Evolutionary conservation across 352 stramenopile species (phyloP).

Genomic region (Pythium volutum): DNA sequence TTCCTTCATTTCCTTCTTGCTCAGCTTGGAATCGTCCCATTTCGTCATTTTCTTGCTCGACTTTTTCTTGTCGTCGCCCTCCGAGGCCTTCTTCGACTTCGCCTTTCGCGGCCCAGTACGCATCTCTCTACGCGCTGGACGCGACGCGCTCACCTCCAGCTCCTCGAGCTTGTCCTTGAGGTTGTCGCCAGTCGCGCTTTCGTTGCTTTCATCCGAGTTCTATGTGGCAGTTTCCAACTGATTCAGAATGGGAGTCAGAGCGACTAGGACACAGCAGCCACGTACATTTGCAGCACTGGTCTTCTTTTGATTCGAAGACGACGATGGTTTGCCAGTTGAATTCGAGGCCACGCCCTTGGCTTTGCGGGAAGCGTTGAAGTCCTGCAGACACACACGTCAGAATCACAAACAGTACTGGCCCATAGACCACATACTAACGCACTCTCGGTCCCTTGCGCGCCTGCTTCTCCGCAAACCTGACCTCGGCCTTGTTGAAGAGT

Average conservation of each 20-base stretch:
- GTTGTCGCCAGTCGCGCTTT: constrained; percentile 46
- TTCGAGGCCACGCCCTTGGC: constrained; percentile 51
- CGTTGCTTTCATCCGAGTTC: constrained; percentile 63
- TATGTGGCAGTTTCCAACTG: not conserved
- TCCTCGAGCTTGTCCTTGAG: constrained; percentile 54
- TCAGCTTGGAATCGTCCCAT: constrained; percentile 84
- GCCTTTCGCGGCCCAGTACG: constrained; percentile 62
- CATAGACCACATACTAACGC: constrained; percentile 6
- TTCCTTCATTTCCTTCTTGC: constrained; percentile 74
- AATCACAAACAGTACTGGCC: not conserved
- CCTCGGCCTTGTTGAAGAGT: constrained; percentile 70
- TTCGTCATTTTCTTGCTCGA: constrained; percentile 77
- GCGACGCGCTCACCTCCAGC: constrained; percentile 42
- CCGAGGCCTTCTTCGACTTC: constrained; percentile 48
- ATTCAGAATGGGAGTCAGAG: not conserved
- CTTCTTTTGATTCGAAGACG: constrained; percentile 37
- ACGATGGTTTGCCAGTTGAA: constrained; percentile 42
- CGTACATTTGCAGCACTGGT: constrained; percentile 17
- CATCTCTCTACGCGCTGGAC: constrained; percentile 42
- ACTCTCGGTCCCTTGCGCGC: constrained; percentile 53
- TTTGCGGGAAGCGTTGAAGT: constrained; percentile 68
- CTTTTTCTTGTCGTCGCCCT: constrained; percentile 56
- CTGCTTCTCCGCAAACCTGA: constrained; percentile 66
- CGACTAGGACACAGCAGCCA: not conserved
- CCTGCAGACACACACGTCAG: constrained; percentile 17